These are phyloP conservation scores for Lathyrus oleraceus DNA, from an alignment of 306 rosid species.

Conservation along the genomic window DNA sequence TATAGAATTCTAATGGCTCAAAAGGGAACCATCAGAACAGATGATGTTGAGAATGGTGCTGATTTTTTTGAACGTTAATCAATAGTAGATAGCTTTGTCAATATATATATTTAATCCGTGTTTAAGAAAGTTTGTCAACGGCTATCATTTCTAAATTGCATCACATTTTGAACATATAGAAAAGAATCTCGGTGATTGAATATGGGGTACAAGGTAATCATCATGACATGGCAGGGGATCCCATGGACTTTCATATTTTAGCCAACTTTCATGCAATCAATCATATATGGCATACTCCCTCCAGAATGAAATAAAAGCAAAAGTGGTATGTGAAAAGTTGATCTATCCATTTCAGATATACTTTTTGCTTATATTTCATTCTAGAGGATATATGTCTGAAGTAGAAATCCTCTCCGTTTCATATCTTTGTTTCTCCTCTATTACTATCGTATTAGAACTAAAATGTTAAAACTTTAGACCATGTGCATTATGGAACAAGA, in stretches of 20 bases:
- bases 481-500: neutral
- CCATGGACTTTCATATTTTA: neutral
- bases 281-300: neutral
- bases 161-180: slow-evolving; percentile 2
- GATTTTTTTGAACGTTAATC: slow-evolving; percentile 59
- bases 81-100: slow-evolving; percentile 20
- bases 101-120: slow-evolving; percentile 9
- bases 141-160: slow-evolving; percentile 1
- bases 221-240: neutral
- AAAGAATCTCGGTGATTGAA: neutral
- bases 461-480: neutral
- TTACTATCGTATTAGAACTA: neutral
- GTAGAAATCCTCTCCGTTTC: neutral
- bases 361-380: too few relatives aligned
- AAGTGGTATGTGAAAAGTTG: too few relatives aligned
- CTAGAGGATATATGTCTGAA: neutral
- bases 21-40: slow-evolving; percentile 70
- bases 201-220: neutral
- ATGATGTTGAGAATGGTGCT: slow-evolving; percentile 90
- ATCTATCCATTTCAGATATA: too few relatives aligned
- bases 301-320: too few relatives aligned
- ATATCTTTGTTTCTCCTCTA: neutral
- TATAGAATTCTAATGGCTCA: slow-evolving; percentile 82
- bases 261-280: neutral
- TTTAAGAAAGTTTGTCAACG: slow-evolving; percentile 20